Evolutionary conservation across 176 grass and related monocot species (phyloP).

Genomic region (Carex littledalei): DNA sequence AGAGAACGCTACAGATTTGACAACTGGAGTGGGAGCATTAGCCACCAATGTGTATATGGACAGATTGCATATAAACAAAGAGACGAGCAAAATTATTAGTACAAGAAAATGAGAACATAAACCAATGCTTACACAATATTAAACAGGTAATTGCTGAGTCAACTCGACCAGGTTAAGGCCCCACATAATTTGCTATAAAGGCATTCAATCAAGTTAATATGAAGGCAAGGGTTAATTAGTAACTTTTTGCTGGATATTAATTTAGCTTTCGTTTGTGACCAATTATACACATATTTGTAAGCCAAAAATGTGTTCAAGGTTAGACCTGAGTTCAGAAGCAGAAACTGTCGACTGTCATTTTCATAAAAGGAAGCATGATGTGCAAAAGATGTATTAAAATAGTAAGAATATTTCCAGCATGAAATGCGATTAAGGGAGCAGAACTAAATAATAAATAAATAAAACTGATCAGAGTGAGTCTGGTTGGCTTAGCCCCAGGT

Average conservation of each 20-base stretch:
- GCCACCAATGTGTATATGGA: constrained; percentile 1
- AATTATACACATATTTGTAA: not conserved
- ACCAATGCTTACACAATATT: too few species aligned
- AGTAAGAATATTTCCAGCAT: not conserved
- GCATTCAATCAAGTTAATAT: not conserved
- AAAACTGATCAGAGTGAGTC: too few species aligned
- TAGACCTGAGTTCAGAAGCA: not conserved
- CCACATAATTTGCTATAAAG: not conserved
- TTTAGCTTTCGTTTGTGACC: not conserved
- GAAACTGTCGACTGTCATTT: not conserved
- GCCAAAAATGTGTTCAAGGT: not conserved
- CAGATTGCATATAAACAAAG: not conserved
- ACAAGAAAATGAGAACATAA: not conserved
- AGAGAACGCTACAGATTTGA: constrained; percentile 80
- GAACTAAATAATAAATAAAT: too few species aligned
- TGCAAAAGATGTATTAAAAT: not conserved
- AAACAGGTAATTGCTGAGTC: not conserved
- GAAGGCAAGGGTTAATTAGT: not conserved
- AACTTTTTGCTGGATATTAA: not conserved
- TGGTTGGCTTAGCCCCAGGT: not conserved
- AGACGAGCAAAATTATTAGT: not conserved
- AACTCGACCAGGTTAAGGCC: not conserved
- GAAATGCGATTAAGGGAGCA: not conserved
- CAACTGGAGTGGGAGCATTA: constrained; percentile 31
- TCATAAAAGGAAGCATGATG: not conserved